phyloP scores from a whole-genome alignment of 805 yeast species.

The Clavispora vitiphila region DNA sequence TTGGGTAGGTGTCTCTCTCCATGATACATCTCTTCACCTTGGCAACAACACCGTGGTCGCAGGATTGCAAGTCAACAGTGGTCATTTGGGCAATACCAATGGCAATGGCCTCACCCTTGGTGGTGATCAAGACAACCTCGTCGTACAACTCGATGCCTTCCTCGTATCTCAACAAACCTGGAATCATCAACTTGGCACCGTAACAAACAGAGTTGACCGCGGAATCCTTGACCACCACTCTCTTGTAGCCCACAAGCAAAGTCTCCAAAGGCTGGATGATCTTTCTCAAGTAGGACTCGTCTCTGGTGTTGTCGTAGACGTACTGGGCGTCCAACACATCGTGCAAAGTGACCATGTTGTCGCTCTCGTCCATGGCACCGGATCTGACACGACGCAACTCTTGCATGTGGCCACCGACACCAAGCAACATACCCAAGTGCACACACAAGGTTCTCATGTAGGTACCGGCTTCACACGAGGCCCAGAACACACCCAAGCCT shows the following conservation, averaged over 20 bases:
- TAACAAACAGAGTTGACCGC: conserved; percentile 98
- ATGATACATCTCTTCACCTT: conserved; percentile 98
- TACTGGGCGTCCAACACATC: conserved; percentile 98
- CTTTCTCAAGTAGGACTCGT: conserved; percentile 90
- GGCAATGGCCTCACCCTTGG: conserved; percentile 99
- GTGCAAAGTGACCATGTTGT: conserved; percentile 90
- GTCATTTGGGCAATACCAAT: conserved; percentile 99
- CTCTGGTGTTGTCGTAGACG: conserved; percentile 94
- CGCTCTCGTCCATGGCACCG: conserved; percentile 89
- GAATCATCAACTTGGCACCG: conserved; percentile 98
- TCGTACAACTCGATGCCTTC: conserved; percentile 96
- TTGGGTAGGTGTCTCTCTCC: conserved; percentile 99
- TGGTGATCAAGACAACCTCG: conserved; percentile 96
- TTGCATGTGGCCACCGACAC: conserved; percentile 99
- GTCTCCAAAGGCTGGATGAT: conserved; percentile 94
- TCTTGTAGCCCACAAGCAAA: conserved; percentile 88
- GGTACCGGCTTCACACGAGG: conserved; percentile 99
- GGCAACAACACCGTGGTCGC: conserved; percentile 98
- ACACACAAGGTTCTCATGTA: conserved; percentile 99
- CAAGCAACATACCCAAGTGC: conserved; percentile 95
- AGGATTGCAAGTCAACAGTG: conserved; percentile 89
- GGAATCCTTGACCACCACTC: conserved; percentile 88
- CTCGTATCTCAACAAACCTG: conserved; percentile 96
- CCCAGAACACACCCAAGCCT: conserved; percentile 98
- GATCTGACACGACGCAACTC: conserved; percentile 98